Evolutionary conservation across 1,284 basidiomycete species (phyloP), one percentile per base, ranked within the genome.

Genomic region (Leccinum griseonigrum): DNA sequence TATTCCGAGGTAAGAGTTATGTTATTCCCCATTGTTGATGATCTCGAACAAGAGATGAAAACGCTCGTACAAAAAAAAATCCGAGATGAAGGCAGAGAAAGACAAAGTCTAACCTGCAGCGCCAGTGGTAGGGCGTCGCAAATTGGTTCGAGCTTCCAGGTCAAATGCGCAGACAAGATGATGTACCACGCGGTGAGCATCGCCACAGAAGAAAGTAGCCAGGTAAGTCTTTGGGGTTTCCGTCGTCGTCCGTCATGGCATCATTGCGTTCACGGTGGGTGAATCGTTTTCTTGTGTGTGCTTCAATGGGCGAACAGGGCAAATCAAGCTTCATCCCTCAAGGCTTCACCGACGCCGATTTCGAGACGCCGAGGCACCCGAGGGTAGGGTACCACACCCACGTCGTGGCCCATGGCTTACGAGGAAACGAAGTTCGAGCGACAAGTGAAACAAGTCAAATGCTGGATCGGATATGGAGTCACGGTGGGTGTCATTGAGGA

Each of bases 221-320:
- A 88, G 13, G 86, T 86, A 51, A 88, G 75, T 89, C 87, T 53
- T 85, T 78, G 85, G 83, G 87, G 72, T 78, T 79, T 4, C 79
- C 78, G 58, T 84, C 79, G 2, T 76, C 74, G 14, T 16, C 6
- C 18, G 74, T 66, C 53, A 83, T 64, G 36, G 22, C 22, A 22
- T 22, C 14, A 38, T 16, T 14, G 6, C 36, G 11, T 13, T 34
- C 32, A 13, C 11, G 11, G 69, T 75, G 22, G 76, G 68, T 48
- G 76, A 72, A 61, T 85, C 70, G 62, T 22, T 22, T 22, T 22
- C 22, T 22, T 22, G 22, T 22, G 22, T 22, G 22, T 22, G 22
- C 22, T 22, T 22, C 22, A 22, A 22, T 22, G 22, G 22, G 22
- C 22, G 22, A 22, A 22, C 22, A 22, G 2, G 22, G 22, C 22